Evolutionary conservation across 2,329 filamentous ascomycete genomes (phyloP), one percentile per base, ranked within the genome.

Genomic region (Sporothrix globosa): DNA sequence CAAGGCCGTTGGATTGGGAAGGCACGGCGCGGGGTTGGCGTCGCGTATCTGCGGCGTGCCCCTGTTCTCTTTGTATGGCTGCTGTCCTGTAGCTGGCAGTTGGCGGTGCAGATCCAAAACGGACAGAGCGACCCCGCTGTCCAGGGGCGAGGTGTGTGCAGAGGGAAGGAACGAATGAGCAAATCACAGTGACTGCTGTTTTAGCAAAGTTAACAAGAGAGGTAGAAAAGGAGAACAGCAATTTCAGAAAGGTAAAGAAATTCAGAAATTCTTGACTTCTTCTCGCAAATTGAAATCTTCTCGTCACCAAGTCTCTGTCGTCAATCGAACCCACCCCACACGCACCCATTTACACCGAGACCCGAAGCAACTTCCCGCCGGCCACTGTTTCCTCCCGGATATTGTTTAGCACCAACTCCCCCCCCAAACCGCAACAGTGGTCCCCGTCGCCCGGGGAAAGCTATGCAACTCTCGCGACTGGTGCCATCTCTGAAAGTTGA

Each of bases 281-380:
- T 13, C n/a, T 10, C n/a, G 27, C 50, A 53, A 53, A 27, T 24
- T 21, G n/a, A 53, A 53, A 21, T 2, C 27, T 3, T 30, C 27
- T 10, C 3, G n/a, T n/a, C n/a, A n/a, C n/a, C n/a, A n/a, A n/a
- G n/a, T 41, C 54, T 21, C 30, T 30, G 21, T 41, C 34, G 21
- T 44, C 56, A 21, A 60, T 30, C 27, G 3, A 19, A 21, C n/a
- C 58, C 48, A 13, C n/a, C 13, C 46, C 58, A 63, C 27, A 14
- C 67, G 67, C 54, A 19, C 67, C 27, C 21, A 44, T 69, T 41
- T 69, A 69, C 67, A 69, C 67, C 67, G 67, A 69, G 54, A 61
- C 44, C 67, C 67, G 67, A 68, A 52, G 53, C 21, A 44, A 44
- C 11, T 27, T 6, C 13, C 27, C 65, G 65, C 65, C 65, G 48